Conservation (phyloP, 306 rosid genomes). For the Pyrus bretschneideri region DNA sequence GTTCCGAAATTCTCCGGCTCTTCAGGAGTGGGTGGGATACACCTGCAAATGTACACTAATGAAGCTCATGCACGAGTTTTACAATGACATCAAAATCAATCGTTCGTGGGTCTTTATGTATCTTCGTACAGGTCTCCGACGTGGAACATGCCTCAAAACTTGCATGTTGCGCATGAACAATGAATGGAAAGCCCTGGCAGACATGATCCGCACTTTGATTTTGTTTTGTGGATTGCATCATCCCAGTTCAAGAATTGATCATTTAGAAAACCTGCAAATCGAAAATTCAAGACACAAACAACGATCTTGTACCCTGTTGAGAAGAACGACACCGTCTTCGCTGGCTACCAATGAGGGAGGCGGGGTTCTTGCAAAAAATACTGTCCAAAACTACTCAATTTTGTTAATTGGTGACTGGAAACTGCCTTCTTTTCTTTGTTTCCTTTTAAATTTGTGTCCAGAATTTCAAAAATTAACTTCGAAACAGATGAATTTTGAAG, state of each 20-base stretch:
- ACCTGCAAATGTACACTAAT: conserved; percentile 33
- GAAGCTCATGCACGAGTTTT: no score
- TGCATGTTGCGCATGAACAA: conserved; percentile 91
- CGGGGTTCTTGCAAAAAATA: no score
- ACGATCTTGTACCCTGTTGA: no score
- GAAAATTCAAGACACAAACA: neutral
- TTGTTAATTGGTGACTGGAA: neutral
- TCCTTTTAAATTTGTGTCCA: neutral
- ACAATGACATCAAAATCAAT: no score
- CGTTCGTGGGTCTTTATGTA: no score
- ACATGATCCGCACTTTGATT: conserved; percentile 70
- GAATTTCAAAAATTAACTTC: neutral
- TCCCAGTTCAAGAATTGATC: conserved; percentile 89
- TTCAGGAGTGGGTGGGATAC: conserved; percentile 76
- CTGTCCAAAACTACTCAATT: neutral
- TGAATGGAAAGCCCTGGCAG: conserved; percentile 89
- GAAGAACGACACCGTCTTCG: no score
- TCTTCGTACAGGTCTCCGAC: no score
- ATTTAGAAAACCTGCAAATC: conserved; percentile 53
- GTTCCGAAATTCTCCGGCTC: conserved; percentile 79
- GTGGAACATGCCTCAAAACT: conserved; percentile 16
- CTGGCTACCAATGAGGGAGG: no score
- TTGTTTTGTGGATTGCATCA: conserved; percentile 42
- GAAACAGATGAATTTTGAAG: neutral
- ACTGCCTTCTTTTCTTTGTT: neutral